Percentiles rank a stretch among this genome's conserved stretches.
Conservation (phyloP, 2,329 filamentous ascomycete species). For the Hypoxylon sp. region DNA sequence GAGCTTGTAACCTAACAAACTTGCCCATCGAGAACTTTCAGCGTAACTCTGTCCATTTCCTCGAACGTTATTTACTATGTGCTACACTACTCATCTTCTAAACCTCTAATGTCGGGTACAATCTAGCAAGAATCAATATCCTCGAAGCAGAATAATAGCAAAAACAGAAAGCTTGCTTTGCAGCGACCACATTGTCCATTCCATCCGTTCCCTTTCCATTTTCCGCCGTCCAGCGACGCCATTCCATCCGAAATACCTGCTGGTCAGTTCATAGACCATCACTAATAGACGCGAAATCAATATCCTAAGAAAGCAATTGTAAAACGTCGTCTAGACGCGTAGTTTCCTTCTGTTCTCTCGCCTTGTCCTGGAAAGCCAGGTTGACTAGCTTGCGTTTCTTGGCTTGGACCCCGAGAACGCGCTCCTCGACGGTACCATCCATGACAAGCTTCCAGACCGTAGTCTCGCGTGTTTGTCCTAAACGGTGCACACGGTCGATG, state of each 20-base stretch:
- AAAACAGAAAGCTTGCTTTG: slow-evolving; percentile 14
- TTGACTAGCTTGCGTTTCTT: slow-evolving; percentile 84
- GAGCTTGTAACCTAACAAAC: background rate
- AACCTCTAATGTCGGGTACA: background rate
- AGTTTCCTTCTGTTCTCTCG: slow-evolving; percentile 64
- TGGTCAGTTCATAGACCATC: background rate
- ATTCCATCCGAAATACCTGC: background rate
- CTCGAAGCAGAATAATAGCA: slow-evolving; percentile 1
- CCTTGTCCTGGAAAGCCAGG: slow-evolving; percentile 84
- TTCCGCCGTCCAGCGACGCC: slow-evolving; percentile 16
- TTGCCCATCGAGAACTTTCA: background rate
- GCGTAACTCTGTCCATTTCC: background rate
- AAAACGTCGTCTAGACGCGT: slow-evolving; percentile 62
- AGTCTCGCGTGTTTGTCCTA: slow-evolving; percentile 85
- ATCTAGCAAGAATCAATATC: slow-evolving; percentile 6
- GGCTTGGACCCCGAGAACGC: slow-evolving; percentile 82
- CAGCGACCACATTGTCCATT: slow-evolving; percentile 13
- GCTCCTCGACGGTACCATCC: slow-evolving; percentile 84
- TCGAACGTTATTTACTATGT: background rate
- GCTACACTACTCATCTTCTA: background rate
- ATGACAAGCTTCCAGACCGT: slow-evolving; percentile 87
- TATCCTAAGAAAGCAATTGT: slow-evolving; percentile 59
- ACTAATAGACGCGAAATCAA: background rate
- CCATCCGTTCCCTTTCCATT: slow-evolving; percentile 4
- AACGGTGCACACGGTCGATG: slow-evolving; percentile 86